Evolutionary conservation across 768 basidiomycete genomes (phyloP), one percentile per base, ranked within the genome.

Genomic region (Tricholoma matsutake): DNA sequence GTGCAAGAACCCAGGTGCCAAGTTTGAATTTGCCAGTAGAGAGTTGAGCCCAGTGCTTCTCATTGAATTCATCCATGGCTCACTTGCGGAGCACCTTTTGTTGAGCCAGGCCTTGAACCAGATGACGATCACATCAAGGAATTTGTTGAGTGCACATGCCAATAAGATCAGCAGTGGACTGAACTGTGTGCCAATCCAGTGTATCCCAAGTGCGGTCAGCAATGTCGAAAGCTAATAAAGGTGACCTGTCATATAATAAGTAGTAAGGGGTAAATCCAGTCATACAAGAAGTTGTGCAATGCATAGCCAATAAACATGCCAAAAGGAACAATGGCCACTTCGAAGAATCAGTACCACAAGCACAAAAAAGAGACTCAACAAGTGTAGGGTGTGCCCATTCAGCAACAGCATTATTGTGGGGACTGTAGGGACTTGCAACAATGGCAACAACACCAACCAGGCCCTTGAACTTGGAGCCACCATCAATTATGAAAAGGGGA

Each of bases 201-300:
- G 65, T 63, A 11, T 69, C 63, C 71, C 72, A 76, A 0, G 68
- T 77, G 0, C 59, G 60, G 34, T 79, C 71, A 0, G 63, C 14
- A 0, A 75, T 29, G 31, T 76, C 70, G 51, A 73, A 43, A 8
- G n/a, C 41, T 20, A 43, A 18, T 5, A 43, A 9, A 6, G 41
- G 41, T 20, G 18, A 18, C 72, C 0, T 71, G 62, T 76, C 70
- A 56, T 77, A 72, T 1, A 71, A 37, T 10, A 77, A 58, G 39
- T 65, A 75, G 52, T 70, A 76, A 0, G 76, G 74, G 0, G 71
- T 57, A 56, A 64, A 73, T 0, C 75, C 73, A 0, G 76, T 76
- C 18, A 68, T 57, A 0, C 71, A 28, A 11, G 59, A 64, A 1
- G 67, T 63, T 0, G 71, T 74, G 32, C 65, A 63, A 0, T 71